A percentile compares a stretch with the other conserved stretches of the same genome.
Evolutionary conservation across 139 green algal genomes (phyloP).

Genomic region (Volvox africanus): DNA sequence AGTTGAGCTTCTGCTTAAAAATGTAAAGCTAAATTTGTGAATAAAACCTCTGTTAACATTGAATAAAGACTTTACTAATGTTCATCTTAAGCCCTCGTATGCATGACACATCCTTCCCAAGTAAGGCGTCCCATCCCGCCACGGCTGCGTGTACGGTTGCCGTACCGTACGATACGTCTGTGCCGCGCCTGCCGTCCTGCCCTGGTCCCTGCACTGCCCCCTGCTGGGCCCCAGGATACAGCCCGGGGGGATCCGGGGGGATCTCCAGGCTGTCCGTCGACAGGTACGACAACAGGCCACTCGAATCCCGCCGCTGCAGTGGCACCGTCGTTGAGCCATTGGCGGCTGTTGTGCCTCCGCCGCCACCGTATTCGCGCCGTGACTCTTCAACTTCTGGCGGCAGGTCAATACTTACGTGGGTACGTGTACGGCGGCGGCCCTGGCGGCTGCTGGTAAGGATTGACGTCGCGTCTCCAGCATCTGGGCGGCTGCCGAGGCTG

Average conservation of each 20-base stretch:
- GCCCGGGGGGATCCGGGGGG: too few relatives aligned
- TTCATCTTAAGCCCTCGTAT: too few relatives aligned
- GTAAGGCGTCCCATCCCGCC: too few relatives aligned
- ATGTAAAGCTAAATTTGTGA: too few relatives aligned
- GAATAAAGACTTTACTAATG: too few relatives aligned
- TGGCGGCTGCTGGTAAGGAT: neutral
- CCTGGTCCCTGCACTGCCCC: neutral
- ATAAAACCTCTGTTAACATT: too few relatives aligned
- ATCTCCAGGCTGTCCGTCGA: neutral
- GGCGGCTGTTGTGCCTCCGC: neutral
- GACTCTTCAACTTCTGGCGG: neutral
- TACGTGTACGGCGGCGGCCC: neutral
- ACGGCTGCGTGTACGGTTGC: too few relatives aligned
- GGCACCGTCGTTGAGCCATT: neutral
- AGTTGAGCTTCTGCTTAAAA: too few relatives aligned
- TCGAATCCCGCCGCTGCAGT: neutral
- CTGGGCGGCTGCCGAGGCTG: neutral
- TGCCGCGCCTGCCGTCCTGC: neutral
- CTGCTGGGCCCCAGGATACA: neutral
- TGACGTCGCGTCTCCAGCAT: neutral
- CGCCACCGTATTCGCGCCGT: neutral
- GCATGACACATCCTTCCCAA: too few relatives aligned
- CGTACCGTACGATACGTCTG: neutral
- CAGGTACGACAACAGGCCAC: neutral
- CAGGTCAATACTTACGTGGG: slow-evolving; percentile 3